Evolutionary conservation across 257 asterid genomes (phyloP), one percentile per base, ranked within the genome.

Genomic region (Nicotiana otophora): DNA sequence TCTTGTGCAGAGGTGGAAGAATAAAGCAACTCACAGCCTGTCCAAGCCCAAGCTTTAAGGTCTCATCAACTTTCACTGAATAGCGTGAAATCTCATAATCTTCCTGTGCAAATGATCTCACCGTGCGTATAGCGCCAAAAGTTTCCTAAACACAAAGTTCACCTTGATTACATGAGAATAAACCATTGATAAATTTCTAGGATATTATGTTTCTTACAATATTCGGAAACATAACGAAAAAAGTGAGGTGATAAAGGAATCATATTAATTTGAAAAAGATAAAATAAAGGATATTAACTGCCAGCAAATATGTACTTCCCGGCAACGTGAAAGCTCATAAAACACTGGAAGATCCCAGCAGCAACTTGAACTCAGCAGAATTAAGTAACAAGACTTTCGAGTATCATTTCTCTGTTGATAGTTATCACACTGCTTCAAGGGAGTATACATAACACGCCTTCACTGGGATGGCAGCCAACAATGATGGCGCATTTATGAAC

Each of bases 81-180:
- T 94, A 94, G 58, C 95, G 91, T 77, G 92, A 79, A 82, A 82
- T 87, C 86, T 91, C 95, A 81, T 91, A 91, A 64, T 89, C 88
- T 84, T 92, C 98, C 83, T 91, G 97, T 26, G 98, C 97, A 89
- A 94, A 94, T 77, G 97, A 94, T 89, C 97, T 90, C 82, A 94
- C 98, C 2, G 98, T 94, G 67, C 97, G 95, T 75, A 94, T 83
- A 4, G 98, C 97, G 69, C 98, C 95, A 85, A 92, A 93, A 7
- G 95, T 87, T 93, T 94, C 97, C 98, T 94, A 83, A 77, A 87
- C 30, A 74, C 63, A 80, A 70, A 23, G 1, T 75, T 51, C 26
- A 46, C 14, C 79, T 23, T 23, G 79, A 46, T 72, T 46, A 51
- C 46, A 26, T 75, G 42, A 74, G 14, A 74, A 75, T 51, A 51